Conservation (phyloP, 306 rosid species). For the Mucuna pruriens region DNA sequence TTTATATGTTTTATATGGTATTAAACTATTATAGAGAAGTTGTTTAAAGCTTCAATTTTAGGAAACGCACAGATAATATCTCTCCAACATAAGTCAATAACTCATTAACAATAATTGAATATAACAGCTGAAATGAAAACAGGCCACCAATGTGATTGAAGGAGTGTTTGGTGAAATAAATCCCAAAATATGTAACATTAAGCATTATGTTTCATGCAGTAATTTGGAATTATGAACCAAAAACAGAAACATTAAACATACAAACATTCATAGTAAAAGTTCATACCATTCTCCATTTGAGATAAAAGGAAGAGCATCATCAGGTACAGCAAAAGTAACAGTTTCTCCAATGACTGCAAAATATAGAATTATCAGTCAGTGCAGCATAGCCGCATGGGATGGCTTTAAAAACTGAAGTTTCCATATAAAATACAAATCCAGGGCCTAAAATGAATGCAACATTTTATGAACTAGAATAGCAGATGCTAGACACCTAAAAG, state of each 20-base stretch:
- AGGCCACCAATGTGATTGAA: slow-evolving; percentile 7
- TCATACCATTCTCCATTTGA: slow-evolving; percentile 97
- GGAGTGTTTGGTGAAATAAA: slow-evolving; percentile 4
- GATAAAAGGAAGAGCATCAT: slow-evolving; percentile 60
- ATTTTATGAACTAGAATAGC: slow-evolving; percentile 23
- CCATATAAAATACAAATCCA: slow-evolving; percentile 10
- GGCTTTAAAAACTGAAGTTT: slow-evolving; percentile 14
- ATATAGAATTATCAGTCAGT: slow-evolving; percentile 35
- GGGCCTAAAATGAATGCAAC: slow-evolving; percentile 22
- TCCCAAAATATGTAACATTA: slow-evolving; percentile 25
- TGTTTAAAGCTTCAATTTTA: neutral
- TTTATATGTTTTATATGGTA: slow-evolving; percentile 1
- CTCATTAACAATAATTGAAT: slow-evolving; percentile 10
- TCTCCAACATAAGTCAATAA: slow-evolving; percentile 15
- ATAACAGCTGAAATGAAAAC: slow-evolving; percentile 9
- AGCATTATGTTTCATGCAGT: slow-evolving; percentile 27
- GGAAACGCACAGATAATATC: slow-evolving; percentile 11
- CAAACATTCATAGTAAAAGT: slow-evolving; percentile 2
- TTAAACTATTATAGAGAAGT: neutral
- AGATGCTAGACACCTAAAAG: neutral
- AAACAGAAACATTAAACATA: slow-evolving; percentile 2
- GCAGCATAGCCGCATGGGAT: slow-evolving; percentile 17
- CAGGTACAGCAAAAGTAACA: slow-evolving; percentile 65
- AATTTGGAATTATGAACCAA: slow-evolving; percentile 3
- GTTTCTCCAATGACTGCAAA: slow-evolving; percentile 94